Conservation (phyloP, 2,329 filamentous ascomycete genomes). For the Diaporthe humulicola region DNA sequence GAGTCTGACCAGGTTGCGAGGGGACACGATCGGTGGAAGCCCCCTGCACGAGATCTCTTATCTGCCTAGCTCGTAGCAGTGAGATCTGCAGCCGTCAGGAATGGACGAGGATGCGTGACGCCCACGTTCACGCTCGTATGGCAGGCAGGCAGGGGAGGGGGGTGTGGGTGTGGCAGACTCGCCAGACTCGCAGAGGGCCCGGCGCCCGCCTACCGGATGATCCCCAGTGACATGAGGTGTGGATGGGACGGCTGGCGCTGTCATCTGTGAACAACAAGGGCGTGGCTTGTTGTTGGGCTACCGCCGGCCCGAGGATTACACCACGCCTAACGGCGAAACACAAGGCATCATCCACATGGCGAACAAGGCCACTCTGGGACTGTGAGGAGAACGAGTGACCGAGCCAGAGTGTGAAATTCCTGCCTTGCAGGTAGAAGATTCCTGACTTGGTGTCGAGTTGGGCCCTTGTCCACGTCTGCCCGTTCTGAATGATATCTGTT, state of each 20-base stretch:
- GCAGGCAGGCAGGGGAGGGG: neutral
- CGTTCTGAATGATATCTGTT: neutral
- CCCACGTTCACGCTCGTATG: slow-evolving; percentile 28
- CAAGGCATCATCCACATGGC: slow-evolving; percentile 7
- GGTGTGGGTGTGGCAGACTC: no score
- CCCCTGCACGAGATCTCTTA: slow-evolving; percentile 27
- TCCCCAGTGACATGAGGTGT: slow-evolving; percentile 26
- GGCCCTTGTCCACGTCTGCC: neutral
- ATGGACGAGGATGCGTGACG: slow-evolving; percentile 24
- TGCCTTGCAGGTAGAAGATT: neutral
- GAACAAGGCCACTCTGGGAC: neutral
- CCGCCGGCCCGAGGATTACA: slow-evolving; percentile 13
- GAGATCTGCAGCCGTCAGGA: slow-evolving; percentile 24
- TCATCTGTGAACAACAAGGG: slow-evolving; percentile 13
- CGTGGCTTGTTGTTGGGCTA: slow-evolving; percentile 12
- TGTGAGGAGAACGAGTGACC: neutral
- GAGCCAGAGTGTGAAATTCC: neutral
- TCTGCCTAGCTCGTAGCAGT: slow-evolving; percentile 9
- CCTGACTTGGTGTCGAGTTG: neutral
- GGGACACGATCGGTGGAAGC: slow-evolving; percentile 23
- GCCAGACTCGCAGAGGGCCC: slow-evolving; percentile 1
- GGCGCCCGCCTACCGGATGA: slow-evolving; percentile 3
- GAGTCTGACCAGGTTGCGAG: slow-evolving; percentile 30
- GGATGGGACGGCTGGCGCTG: slow-evolving; percentile 19
- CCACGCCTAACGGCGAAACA: slow-evolving; percentile 8